Conservation (phyloP, 805 yeast genomes). For the Nakazawaea ambrosiae region DNA sequence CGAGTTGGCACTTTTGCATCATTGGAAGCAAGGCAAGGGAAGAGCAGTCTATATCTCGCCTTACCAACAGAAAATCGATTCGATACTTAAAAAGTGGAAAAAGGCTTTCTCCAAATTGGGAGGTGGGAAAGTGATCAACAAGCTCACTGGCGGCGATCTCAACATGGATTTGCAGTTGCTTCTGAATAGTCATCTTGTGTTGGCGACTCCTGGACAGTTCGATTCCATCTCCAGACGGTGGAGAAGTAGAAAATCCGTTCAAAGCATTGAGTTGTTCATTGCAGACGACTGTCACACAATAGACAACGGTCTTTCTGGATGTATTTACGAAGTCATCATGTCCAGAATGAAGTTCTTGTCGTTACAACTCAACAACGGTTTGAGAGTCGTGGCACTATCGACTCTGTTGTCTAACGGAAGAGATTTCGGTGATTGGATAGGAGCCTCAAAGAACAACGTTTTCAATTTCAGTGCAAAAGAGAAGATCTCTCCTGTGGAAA, state of each 20-base stretch:
- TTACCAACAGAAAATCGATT: slow-evolving; percentile 46
- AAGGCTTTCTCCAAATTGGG: slow-evolving; percentile 37
- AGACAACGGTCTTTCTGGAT: slow-evolving; percentile 51
- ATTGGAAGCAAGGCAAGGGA: slow-evolving; percentile 66
- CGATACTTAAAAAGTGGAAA: slow-evolving; percentile 43
- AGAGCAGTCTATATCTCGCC: slow-evolving; percentile 72
- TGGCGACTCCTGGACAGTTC: slow-evolving; percentile 78
- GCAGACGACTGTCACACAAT: slow-evolving; percentile 68
- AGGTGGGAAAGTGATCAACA: slow-evolving; percentile 51
- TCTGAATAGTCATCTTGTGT: slow-evolving; percentile 54
- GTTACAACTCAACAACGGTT: slow-evolving; percentile 48
- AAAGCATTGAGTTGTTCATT: slow-evolving; percentile 58
- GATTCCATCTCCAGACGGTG: slow-evolving; percentile 71
- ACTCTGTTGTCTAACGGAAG: slow-evolving; percentile 66
- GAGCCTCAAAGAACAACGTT: slow-evolving; percentile 50
- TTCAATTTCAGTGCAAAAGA: slow-evolving; percentile 68
- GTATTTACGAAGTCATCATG: slow-evolving; percentile 60
- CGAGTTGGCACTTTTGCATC: slow-evolving; percentile 63
- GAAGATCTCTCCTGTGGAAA: slow-evolving; percentile 47
- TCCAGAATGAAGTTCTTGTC: slow-evolving; percentile 68
- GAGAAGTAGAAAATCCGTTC: slow-evolving; percentile 70
- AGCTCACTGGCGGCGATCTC: slow-evolving; percentile 48
- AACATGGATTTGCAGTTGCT: slow-evolving; percentile 47
- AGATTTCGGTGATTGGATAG: slow-evolving; percentile 85
- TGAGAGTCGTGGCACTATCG: slow-evolving; percentile 65